phyloP scores from a whole-genome alignment of 257 asterid species.

The Ballota nigra region DNA sequence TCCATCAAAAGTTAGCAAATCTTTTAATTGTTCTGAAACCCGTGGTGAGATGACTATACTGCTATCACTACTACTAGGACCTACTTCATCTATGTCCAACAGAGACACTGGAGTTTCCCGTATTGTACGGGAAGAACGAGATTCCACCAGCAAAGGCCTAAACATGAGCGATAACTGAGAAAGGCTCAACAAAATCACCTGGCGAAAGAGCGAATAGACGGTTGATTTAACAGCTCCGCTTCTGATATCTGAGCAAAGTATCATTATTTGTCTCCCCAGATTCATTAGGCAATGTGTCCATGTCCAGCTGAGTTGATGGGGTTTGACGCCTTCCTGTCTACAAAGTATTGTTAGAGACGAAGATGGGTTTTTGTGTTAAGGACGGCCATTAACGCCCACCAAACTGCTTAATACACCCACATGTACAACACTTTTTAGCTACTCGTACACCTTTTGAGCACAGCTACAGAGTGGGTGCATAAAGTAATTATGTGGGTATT shows the following conservation, averaged over 20 bases:
- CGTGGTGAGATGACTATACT: constrained; percentile 18
- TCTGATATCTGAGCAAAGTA: constrained; percentile 70
- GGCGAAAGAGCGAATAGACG: constrained; percentile 23
- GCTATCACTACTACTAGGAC: not conserved
- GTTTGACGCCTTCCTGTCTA: constrained; percentile 78
- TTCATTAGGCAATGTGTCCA: constrained; percentile 78
- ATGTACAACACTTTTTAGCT: too few species aligned
- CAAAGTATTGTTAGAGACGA: constrained; percentile 41
- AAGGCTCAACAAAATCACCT: constrained; percentile 34
- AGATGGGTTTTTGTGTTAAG: constrained; percentile 12
- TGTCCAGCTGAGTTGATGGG: constrained; percentile 51
- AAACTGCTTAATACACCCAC: too few species aligned
- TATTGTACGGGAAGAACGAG: constrained; percentile 30
- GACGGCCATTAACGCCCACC: too few species aligned
- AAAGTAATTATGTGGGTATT: too few species aligned
- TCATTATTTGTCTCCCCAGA: constrained; percentile 73
- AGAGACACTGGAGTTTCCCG: constrained; percentile 37
- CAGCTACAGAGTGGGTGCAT: too few species aligned
- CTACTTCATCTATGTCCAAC: constrained; percentile 40
- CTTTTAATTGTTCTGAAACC: constrained; percentile 39
- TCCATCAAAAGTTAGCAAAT: constrained; percentile 57
- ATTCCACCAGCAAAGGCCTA: constrained; percentile 36
- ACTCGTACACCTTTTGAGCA: too few species aligned
- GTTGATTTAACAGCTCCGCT: constrained; percentile 75
- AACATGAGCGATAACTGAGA: constrained; percentile 58